Percentiles rank a stretch among this genome's conserved stretches.
Conservation (phyloP, 2,329 filamentous ascomycete species). For the Colletotrichum siamense region DNA sequence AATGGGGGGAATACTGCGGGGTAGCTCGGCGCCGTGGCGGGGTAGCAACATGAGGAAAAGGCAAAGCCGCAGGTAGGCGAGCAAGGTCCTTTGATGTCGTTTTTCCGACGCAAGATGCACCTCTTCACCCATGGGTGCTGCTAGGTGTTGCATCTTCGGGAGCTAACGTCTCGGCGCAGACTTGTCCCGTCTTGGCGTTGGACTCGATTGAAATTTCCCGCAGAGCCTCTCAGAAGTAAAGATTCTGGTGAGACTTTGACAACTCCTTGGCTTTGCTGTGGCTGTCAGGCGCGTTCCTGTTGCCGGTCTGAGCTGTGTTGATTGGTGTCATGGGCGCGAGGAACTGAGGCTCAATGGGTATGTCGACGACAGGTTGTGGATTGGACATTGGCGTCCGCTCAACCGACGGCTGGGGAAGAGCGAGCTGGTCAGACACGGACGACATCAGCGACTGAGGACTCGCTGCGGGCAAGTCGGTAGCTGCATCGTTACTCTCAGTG, state of each 20-base stretch:
- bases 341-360: constrained; percentile 4
- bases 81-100: background rate
- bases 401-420: background rate
- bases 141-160: background rate
- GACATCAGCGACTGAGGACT: background rate
- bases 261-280: constrained; percentile 10
- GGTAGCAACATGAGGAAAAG: background rate
- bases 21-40: constrained; percentile 15
- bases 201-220: background rate
- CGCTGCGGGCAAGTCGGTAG: background rate
- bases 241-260: constrained; percentile 14
- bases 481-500: background rate
- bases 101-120: background rate
- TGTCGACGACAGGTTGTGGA: background rate
- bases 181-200: background rate
- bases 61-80: constrained; percentile 18
- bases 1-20: constrained; percentile 6
- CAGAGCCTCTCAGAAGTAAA: constrained; percentile 8
- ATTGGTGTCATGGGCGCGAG: background rate
- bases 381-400: background rate
- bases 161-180: background rate
- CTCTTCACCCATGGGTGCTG: background rate
- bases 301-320: background rate
- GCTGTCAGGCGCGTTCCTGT: background rate
- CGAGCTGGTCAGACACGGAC: background rate